These are phyloP conservation scores for Debaryomyces psychrophilus DNA, from an alignment of 1,139 yeast species.

Conservation along the genomic window DNA sequence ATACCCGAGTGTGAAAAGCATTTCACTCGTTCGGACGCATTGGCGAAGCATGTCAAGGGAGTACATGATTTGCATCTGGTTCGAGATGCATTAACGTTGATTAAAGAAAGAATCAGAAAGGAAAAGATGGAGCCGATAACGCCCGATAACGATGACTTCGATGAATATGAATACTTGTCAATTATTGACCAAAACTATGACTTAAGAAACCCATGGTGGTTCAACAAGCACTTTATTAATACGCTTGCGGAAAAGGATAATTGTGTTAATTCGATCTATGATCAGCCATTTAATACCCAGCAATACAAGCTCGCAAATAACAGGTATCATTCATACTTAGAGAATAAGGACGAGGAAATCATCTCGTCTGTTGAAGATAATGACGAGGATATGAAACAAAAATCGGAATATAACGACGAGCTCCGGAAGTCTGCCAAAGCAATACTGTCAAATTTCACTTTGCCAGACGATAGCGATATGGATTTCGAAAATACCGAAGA, in stretches of 20 bases:
- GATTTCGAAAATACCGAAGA: constrained; percentile 22
- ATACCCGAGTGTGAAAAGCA: constrained; percentile 70
- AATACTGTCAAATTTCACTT: not conserved
- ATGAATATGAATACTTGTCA: constrained; percentile 33
- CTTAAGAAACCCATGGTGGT: constrained; percentile 51
- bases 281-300: constrained; percentile 37
- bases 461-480: constrained; percentile 8
- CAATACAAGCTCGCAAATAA: constrained; percentile 39
- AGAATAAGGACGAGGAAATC: constrained; percentile 16
- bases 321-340: constrained; percentile 33
- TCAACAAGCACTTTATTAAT: constrained; percentile 32
- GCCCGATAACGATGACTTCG: constrained; percentile 22
- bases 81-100: constrained; percentile 37
- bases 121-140: constrained; percentile 25
- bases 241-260: constrained; percentile 19
- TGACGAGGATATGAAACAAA: not conserved
- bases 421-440: constrained; percentile 7
- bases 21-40: constrained; percentile 62
- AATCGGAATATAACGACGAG: constrained; percentile 10
- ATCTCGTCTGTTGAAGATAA: constrained; percentile 14
- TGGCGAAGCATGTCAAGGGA: constrained; percentile 64
- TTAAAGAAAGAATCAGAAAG: constrained; percentile 29
- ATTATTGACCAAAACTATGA: constrained; percentile 39
- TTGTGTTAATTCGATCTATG: constrained; percentile 22
- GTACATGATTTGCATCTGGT: constrained; percentile 57